Percentiles rank a stretch among this genome's conserved stretches.
phyloP scores from a whole-genome alignment of 2,329 filamentous ascomycete species.

The Sporothrix pseudoabietina region DNA sequence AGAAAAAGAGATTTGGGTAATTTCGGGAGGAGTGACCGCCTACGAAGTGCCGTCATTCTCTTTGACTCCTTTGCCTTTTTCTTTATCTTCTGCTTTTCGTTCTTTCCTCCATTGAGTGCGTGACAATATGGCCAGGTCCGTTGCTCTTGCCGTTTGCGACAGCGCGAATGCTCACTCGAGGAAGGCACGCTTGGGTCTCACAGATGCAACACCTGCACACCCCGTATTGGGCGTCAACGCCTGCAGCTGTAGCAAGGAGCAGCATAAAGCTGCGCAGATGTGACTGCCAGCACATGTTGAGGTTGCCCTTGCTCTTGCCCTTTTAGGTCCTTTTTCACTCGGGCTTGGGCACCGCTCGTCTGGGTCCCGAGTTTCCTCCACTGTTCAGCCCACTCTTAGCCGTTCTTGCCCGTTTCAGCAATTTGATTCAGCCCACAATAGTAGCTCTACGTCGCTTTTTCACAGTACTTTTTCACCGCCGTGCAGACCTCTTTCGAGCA shows the following conservation, averaged over 20 bases:
- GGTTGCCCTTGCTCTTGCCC: not conserved
- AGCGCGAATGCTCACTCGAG: not conserved
- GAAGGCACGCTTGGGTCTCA: not conserved
- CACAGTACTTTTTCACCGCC: slow-evolving; percentile 5
- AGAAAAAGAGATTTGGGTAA: slow-evolving; percentile 24
- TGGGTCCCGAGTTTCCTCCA: slow-evolving; percentile 18
- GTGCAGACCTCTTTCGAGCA: not conserved
- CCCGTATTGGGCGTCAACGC: slow-evolving; percentile 16
- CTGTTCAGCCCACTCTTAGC: slow-evolving; percentile 26
- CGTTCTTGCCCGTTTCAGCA: slow-evolving; percentile 19
- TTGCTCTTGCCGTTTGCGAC: slow-evolving; percentile 9
- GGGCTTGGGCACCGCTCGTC: not conserved
- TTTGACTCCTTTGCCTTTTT: not conserved
- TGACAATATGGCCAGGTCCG: not conserved
- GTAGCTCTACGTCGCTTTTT: not conserved
- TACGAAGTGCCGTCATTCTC: not conserved
- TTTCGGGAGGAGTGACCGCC: slow-evolving; percentile 19
- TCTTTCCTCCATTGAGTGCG: not conserved
- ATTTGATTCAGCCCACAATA: not conserved
- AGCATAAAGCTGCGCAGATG: slow-evolving; percentile 1
- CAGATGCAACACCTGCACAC: not conserved
- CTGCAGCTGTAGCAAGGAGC: not conserved
- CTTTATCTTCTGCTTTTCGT: not conserved
- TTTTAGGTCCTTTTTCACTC: not conserved
- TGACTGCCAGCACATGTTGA: slow-evolving; percentile 12